Base-by-base conservation (phyloP, 139 green algal genomes). In the Astrephomene gubernaculifera region DNA sequence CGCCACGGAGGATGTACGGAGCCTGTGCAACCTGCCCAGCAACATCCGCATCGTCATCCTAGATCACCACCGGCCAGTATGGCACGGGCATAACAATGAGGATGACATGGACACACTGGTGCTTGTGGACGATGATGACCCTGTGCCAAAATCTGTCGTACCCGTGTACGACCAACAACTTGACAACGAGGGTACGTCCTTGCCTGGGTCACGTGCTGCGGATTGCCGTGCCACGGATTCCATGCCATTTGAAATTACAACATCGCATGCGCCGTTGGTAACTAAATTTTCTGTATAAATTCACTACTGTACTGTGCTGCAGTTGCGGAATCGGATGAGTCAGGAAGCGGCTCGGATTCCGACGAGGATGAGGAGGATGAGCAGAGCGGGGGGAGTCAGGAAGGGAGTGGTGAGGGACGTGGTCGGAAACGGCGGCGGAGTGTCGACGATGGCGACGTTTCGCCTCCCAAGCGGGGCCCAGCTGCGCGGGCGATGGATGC, bases 31-130 rank as follows among this genome's bases (percentile, higher is more conserved):
- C n/a, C 78, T 93, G 17, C 38, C 71, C 35, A 33, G 44, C 6
- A 92, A 93, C 33, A 86, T 95, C 17, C 89, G 94, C n/a, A 90
- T 95, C 5, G 82, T 96, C 53, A 94, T 98, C 33, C 85, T 98
- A 19, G 96, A 98, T 87, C 93, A 90, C 57, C 95, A 98, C 91
- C 71, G 94, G 41, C 91, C 91, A 0, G 61, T 94, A 0, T 87
- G 81, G 80, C 87, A 89, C 33, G 86, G 82, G 5, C 86, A 93
- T 83, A 91, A 85, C 33, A 86, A 91, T 22, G 69, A 52, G 0
- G 54, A 74, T 29, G 83, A 87, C 64, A 79, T n/a, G 7, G 79
- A 88, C 53, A 82, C 72, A 4, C 33, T 94, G 1, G 85, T 92
- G 44, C 35, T 94, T 31, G 53, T 94, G n/a, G 91, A 87, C n/a